phyloP scores from a whole-genome alignment of 2,329 filamentous ascomycete species.

The Mycosphaerella sp. region DNA sequence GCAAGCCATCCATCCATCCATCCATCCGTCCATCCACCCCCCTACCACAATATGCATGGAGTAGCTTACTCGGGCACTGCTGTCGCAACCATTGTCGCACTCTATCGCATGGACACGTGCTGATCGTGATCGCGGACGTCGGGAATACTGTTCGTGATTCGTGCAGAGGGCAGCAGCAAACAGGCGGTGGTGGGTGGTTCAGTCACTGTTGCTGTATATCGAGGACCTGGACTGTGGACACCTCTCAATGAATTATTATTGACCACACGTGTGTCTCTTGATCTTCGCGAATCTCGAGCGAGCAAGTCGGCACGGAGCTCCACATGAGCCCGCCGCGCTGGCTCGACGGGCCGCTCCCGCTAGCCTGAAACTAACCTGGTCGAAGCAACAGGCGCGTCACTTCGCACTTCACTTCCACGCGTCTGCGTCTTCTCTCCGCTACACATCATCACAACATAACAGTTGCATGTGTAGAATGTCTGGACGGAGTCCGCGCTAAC shows the following conservation, averaged over 20 bases:
- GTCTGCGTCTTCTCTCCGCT: background rate
- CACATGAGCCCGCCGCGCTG: too few relatives aligned
- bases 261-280: too few relatives aligned
- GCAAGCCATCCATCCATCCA: background rate
- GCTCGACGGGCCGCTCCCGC: background rate
- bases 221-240: too few relatives aligned
- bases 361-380: background rate
- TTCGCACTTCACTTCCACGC: background rate
- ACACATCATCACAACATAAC: background rate
- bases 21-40: background rate
- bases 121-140: background rate
- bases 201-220: too few relatives aligned
- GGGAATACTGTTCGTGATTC: too few relatives aligned
- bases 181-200: too few relatives aligned
- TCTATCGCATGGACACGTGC: background rate
- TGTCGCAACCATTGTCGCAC: slow-evolving; percentile 26
- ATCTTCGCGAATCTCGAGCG: too few relatives aligned
- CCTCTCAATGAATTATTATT: too few relatives aligned
- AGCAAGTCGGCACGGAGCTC: too few relatives aligned
- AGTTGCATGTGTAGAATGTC: background rate
- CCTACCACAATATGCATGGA: background rate
- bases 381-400: background rate
- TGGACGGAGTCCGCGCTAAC: background rate
- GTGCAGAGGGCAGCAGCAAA: too few relatives aligned
- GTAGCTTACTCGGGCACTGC: slow-evolving; percentile 32